Percentiles rank a stretch among this genome's conserved stretches.
Evolutionary conservation across 1,284 basidiomycete genomes (phyloP).

Genomic region (Cryptococcus wingfieldii): DNA sequence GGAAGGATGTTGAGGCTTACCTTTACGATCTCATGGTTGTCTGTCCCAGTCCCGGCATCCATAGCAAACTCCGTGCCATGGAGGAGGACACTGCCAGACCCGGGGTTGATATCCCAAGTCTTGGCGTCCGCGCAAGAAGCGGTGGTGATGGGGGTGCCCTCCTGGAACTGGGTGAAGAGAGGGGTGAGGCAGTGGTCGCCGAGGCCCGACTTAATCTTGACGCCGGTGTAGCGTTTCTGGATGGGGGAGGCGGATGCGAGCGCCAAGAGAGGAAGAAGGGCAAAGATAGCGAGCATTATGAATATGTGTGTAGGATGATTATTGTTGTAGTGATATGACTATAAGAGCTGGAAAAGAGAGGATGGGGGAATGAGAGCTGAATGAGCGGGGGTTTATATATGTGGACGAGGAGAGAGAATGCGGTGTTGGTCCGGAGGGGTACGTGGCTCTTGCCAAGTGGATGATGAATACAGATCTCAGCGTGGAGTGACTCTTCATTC

Average conservation of each 20-base stretch:
- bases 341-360: too few relatives aligned
- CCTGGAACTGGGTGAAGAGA: neutral
- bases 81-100: constrained; percentile 14
- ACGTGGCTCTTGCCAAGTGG: too few relatives aligned
- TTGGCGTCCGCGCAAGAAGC: constrained; percentile 5
- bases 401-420: too few relatives aligned
- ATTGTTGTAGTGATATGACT: too few relatives aligned
- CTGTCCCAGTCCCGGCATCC: constrained; percentile 23
- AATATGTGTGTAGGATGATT: neutral
- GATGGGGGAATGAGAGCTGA: too few relatives aligned
- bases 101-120: constrained; percentile 23
- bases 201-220: constrained; percentile 10
- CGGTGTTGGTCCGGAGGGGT: too few relatives aligned
- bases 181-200: constrained; percentile 11
- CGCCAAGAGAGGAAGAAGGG: neutral
- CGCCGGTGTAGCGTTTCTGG: constrained; percentile 10
- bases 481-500: constrained; percentile 1
- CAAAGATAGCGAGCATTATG: neutral
- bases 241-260: neutral
- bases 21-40: constrained; percentile 20
- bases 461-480: too few relatives aligned
- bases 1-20: neutral
- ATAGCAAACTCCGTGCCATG: constrained; percentile 15
- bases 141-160: constrained; percentile 3
- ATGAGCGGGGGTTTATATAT: too few relatives aligned